A percentile compares a stretch with the other conserved stretches of the same genome.
Conservation (phyloP, 2,329 filamentous ascomycete species). For the Colletotrichum spinosum region DNA sequence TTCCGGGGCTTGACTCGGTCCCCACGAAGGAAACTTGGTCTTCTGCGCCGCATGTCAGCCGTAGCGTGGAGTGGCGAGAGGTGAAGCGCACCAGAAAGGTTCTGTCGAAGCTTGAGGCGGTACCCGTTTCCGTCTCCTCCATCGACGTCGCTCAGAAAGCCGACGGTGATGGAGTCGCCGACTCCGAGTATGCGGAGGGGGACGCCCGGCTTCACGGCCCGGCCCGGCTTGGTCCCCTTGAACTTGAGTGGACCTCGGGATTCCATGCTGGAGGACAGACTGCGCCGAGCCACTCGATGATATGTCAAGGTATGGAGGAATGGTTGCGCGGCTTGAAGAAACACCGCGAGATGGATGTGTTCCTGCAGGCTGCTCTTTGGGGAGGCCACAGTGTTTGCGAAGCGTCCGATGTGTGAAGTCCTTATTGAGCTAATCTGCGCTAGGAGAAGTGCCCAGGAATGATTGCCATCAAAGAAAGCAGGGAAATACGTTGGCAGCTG, state of each 20-base stretch:
- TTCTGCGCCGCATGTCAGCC: slow-evolving; percentile 2
- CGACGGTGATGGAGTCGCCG: slow-evolving; percentile 53
- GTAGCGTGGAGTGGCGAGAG: accelerated
- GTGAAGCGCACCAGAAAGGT: slow-evolving; percentile 44
- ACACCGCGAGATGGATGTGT: too few relatives aligned
- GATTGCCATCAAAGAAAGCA: too few relatives aligned
- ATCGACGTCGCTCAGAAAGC: slow-evolving; percentile 37
- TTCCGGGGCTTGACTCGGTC: slow-evolving; percentile 40
- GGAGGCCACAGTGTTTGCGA: too few relatives aligned
- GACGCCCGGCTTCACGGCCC: slow-evolving; percentile 41
- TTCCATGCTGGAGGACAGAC: neutral
- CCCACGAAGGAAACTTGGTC: slow-evolving; percentile 48
- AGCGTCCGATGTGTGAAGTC: too few relatives aligned
- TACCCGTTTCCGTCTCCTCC: slow-evolving; percentile 52
- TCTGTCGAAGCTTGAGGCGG: slow-evolving; percentile 43
- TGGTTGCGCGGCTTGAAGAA: too few relatives aligned
- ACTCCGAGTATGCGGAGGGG: slow-evolving; percentile 51
- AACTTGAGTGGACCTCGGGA: slow-evolving; percentile 12
- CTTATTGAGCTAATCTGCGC: too few relatives aligned
- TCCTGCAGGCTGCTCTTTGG: too few relatives aligned
- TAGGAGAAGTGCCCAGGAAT: too few relatives aligned
- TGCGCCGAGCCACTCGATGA: neutral
- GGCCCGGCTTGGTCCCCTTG: slow-evolving; percentile 15
- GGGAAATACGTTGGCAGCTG: too few relatives aligned
- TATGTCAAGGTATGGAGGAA: neutral